These are phyloP conservation scores for Filobasidium floriforme DNA, from an alignment of 768 basidiomycete genomes.

Conservation along the genomic window DNA sequence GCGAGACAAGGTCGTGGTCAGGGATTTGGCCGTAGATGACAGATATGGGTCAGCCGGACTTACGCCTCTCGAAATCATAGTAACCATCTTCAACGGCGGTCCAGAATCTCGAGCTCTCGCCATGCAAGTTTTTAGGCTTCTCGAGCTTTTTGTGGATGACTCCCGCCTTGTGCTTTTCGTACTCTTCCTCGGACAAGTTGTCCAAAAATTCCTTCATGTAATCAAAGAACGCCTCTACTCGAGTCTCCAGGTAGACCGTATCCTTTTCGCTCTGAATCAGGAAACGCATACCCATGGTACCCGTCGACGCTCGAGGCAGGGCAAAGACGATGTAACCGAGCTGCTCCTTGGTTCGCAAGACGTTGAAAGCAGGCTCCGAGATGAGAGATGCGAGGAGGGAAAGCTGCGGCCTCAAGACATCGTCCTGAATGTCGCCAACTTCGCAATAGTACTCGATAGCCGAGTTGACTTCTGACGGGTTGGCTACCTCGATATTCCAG, in stretches of 20 bases:
- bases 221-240: conserved; percentile 80
- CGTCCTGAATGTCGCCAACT: conserved; percentile 62
- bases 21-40: conserved; percentile 3
- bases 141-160: conserved; percentile 76
- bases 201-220: conserved; percentile 62
- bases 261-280: conserved; percentile 80
- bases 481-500: conserved; percentile 62
- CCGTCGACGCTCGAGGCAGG: conserved; percentile 53
- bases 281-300: conserved; percentile 68
- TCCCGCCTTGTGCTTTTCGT: conserved; percentile 67
- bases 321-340: conserved; percentile 78
- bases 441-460: conserved; percentile 77
- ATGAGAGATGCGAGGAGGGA: conserved; percentile 74
- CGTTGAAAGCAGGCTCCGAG: conserved; percentile 83
- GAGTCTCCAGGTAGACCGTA: conserved; percentile 70
- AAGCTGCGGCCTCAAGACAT: conserved; percentile 58
- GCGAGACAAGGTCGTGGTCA: not conserved
- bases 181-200: conserved; percentile 63
- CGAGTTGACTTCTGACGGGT: conserved; percentile 79
- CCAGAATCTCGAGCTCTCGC: conserved; percentile 64
- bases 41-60: conserved; percentile 38
- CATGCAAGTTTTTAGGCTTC: conserved; percentile 74
- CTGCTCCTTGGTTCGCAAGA: conserved; percentile 87
- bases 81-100: conserved; percentile 67
- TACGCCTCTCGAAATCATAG: conserved; percentile 78